phyloP scores from a whole-genome alignment of 2,329 filamentous ascomycete species.

The Exserohilum turcica region DNA sequence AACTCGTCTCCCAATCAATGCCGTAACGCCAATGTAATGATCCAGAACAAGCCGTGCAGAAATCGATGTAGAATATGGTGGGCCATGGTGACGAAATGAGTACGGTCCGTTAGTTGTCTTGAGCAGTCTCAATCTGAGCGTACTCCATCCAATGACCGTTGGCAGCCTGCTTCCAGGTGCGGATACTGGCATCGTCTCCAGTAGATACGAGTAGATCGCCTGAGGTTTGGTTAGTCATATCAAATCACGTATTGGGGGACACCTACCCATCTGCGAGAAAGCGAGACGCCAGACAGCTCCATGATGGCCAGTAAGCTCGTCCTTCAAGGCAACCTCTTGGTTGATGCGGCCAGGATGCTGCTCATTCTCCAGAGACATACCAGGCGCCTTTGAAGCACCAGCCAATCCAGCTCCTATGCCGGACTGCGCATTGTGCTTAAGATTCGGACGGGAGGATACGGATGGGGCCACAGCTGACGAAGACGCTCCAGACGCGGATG shows the following conservation, averaged over 20 bases:
- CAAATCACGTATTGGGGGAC: not conserved
- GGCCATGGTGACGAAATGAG: not conserved
- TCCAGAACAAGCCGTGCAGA: not conserved
- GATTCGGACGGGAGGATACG: conserved; percentile 31
- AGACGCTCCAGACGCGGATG: conserved; percentile 27
- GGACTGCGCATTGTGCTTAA: conserved; percentile 50
- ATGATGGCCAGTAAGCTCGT: conserved; percentile 68
- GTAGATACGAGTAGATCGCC: conserved; percentile 76
- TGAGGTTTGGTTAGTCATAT: conserved; percentile 50
- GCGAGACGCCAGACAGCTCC: conserved; percentile 76
- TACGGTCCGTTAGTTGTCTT: conserved; percentile 27
- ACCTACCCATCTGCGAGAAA: conserved; percentile 60
- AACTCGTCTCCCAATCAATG: conserved; percentile 1
- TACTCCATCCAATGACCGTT: conserved; percentile 57
- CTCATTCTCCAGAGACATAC: conserved; percentile 59
- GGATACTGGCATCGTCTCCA: conserved; percentile 71
- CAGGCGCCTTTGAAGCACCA: conserved; percentile 48
- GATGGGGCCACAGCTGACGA: conserved; percentile 21
- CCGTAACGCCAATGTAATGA: not conserved
- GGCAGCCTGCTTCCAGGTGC: conserved; percentile 57
- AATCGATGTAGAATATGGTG: not conserved
- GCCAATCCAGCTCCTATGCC: conserved; percentile 61
- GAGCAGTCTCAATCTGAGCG: conserved; percentile 52
- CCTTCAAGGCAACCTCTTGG: conserved; percentile 67
- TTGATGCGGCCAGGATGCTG: conserved; percentile 68